Evolutionary conservation across 2,329 filamentous ascomycete species (phyloP), one percentile per base, ranked within the genome.

Genomic region (Fusarium virguliforme): DNA sequence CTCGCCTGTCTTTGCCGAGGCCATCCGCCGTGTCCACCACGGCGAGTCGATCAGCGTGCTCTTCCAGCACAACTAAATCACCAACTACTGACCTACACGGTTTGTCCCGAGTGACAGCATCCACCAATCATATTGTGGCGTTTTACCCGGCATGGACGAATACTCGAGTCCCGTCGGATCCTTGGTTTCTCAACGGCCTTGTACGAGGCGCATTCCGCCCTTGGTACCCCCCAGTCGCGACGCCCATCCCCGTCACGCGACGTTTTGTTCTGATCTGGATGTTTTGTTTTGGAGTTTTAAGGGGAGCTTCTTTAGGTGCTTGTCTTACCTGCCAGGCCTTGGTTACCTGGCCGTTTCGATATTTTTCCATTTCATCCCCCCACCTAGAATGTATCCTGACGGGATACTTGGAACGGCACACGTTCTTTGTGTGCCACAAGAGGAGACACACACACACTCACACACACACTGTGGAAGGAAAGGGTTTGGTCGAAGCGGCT

Each of bases 1-100:
- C 67, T 94, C 94, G 60, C 91, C 93, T 74, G 91, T 98, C 64
- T 98, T 98, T 80, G 95, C 94, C 65, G 95, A 98, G 87, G 94
- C 96, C 56, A 98, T 98, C 75, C 92, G 96, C 70, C 90, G 96
- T 70, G 95, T 98, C 65, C 96, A 99, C 83, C 95, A 98, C 81
- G 96, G 96, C 77, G 96, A 99, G 85, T 97, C 94, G 78, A 97
- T 99, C 83, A 97, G 94, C 80, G 94, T 96, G 67, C 87, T 99
- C 57, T 99, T 99, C 71, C 80, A 82, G 74, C 79, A 81, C 72
- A 76, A 74, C 62, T 75, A 65, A 68, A 50, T 30, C 61, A 41
- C 43, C 28, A 54, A 35, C 50, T 15, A 48, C 57, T 64, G 35
- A 62, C 37, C 60, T 48, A 37, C 34, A 62, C 53, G 58, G 66